Base-by-base conservation (phyloP, 129 eudicot species). In the Artemisia tridentata region DNA sequence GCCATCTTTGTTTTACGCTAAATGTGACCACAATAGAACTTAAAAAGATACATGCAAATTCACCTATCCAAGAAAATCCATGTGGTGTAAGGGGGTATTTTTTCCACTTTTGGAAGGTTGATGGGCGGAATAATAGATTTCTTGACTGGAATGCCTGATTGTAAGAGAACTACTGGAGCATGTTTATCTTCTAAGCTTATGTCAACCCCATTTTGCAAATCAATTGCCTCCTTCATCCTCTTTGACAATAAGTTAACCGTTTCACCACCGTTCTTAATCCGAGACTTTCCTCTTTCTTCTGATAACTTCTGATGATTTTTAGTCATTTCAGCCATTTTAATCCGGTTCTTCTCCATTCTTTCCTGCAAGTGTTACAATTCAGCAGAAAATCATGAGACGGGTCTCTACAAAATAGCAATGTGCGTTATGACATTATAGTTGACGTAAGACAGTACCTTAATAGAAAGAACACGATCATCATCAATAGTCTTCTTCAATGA, bases 61-160 rank as follows among this genome's bases (percentile, higher is more conserved):
- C 43, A 88, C 95, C 95, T 85, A 66, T 85, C 86, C 84, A 88
- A 68, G 62, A 88, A 88, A 67, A 75, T 71, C 95, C 95, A 88
- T 20, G 95, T 71, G 57, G 95, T 85, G 75, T 77, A 88, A 46
- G 82, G 90, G 58, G 95, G 88, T 23, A 88, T 13, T 66, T 69
- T 80, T 67, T 82, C 73, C 56, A 80, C 78, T 82, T 78, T 82
- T 13, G 90, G 85, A 57, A 88, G 81, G 63, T 45, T 69, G 31
- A 84, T 80, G 21, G 92, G 88, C 9, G 83, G 81, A 68, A 89
- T 86, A 68, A 89, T 86, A 54, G 82, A 78, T 63, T 71, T 86
- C 79, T 81, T 80, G 46, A 79, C 82, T 58, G 84, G 60, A 75
- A 86, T 84, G 48, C 81, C 79, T 25, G 85, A 73, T 79, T 87